Evolutionary conservation across 805 yeast genomes (phyloP), one percentile per base, ranked within the genome.

Genomic region (Kodamaea jinghongensis): DNA sequence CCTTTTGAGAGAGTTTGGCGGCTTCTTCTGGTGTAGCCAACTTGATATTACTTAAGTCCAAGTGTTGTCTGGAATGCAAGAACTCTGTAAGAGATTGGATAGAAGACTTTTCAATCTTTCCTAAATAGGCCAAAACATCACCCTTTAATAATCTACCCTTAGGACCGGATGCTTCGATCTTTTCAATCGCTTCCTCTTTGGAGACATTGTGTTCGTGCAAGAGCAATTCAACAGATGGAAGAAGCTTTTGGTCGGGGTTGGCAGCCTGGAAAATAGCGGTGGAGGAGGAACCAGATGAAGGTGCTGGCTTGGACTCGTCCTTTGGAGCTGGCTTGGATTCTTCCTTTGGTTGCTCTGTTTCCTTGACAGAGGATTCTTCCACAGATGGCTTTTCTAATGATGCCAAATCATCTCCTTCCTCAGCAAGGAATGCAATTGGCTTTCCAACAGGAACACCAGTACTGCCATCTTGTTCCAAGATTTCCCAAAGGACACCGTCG

Each of bases 371-470:
- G 2, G 60, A 47, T 8, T 51, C 53, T 28, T 61, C 67, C 37
- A 71, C 54, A 17, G 61, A 58, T 11, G 96, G 95, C 44, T 72
- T 59, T 48, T 77, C 80, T 47, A 89, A 66, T 11, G 77, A 62
- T 7, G 77, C 56, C 45, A 91, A 57, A 56, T 90, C 95, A 56
- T 93, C 99, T 26, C 79, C 95, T 1, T 79, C 81, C 50, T 90
- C 98, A 9, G 96, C 97, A 42, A 86, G 50, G 39, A 79, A 79
- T 0, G 97, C 99, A 65, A 91, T 91, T 20, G 96, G 83, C 31
- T 75, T 68, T n/a, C 96, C 96, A 7, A 91, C 98, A 6, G 81
- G 77, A 39, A 91, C 70, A 27, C 81, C 90, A 43, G 78, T 80
- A 28, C 78, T 78, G n/a, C 99, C 99, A 42, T 84, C 81, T 17